phyloP scores from a whole-genome alignment of 371 early-diverging fungal species.

The Encephalitozoon cuniculi region DNA sequence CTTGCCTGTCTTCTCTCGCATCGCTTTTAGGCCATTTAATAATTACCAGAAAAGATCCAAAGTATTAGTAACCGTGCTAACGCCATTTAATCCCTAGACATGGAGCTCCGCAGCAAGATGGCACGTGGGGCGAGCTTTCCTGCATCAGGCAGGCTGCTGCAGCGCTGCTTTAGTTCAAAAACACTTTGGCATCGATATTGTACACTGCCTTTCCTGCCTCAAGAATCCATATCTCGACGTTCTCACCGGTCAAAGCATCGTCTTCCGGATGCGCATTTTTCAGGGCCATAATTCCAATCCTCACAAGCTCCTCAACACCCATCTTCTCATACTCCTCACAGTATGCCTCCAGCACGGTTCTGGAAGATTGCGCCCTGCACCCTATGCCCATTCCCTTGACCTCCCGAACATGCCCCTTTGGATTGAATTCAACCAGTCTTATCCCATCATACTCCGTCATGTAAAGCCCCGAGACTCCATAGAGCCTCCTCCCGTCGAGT shows the following conservation, averaged over 20 bases:
- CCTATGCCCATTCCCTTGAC: slow-evolving; percentile 57
- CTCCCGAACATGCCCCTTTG: slow-evolving; percentile 43
- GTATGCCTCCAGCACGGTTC: slow-evolving; percentile 58
- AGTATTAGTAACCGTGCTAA: background rate
- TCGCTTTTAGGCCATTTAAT: background rate
- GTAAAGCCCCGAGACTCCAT: slow-evolving; percentile 53
- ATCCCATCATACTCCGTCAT: slow-evolving; percentile 54
- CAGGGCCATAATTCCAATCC: slow-evolving; percentile 52
- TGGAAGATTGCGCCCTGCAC: slow-evolving; percentile 58
- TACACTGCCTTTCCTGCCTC: slow-evolving; percentile 1
- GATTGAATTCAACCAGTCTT: slow-evolving; percentile 51
- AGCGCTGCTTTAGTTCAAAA: slow-evolving; percentile 16
- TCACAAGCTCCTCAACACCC: slow-evolving; percentile 44
- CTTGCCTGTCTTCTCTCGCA: too few species aligned
- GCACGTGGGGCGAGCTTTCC: too few species aligned
- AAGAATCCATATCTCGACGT: slow-evolving; percentile 46
- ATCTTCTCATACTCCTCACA: slow-evolving; percentile 25
- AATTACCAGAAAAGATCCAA: background rate
- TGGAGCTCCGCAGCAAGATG: background rate
- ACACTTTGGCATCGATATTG: slow-evolving; percentile 12
- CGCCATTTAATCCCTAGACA: background rate
- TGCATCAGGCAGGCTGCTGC: too few species aligned
- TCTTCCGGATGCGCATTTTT: slow-evolving; percentile 56
- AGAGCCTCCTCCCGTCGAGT: slow-evolving; percentile 37
- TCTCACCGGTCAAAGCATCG: slow-evolving; percentile 10